Base-by-base conservation (phyloP, 805 yeast species). In the Barnettozyma sp. region DNA sequence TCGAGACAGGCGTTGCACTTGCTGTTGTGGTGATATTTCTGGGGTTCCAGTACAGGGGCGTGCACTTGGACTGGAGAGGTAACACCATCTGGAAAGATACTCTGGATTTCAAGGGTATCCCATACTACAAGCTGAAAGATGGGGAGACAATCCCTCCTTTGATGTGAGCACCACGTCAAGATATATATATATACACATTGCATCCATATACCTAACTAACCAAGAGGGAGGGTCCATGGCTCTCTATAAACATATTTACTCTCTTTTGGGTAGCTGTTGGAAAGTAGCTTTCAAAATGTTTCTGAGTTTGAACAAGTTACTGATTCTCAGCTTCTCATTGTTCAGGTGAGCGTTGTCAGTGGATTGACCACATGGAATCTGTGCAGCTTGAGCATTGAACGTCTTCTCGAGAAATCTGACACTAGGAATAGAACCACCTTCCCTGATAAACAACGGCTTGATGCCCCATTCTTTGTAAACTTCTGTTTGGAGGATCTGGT, bases 341-440 rank as follows among this genome's bases (percentile, higher is more conserved):
- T 80, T 77, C 49, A 90, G 70, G 63, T 90, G 98, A 2, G 97
- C 97, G 51, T 86, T 85, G 56, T 92, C 97, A 28, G 92, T 76
- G 2, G 90, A 73, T 62, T 90, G 98, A 1, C 97, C 98, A 53
- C 97, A 86, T 3, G 98, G 97, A 22, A 92, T 73, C 58, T 92
- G 97, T 1, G 90, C 94, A 2, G 96, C 97, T 18, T 85, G 84
- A 4, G 97, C 95, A 35, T 69, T 59, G 46, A 90, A 83, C 10
- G 71, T 65, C 56, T 83, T 83, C 50, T 90, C 98, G 45, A 90
- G 61, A 41, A 81, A 82, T 43, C 96, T 62, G 7, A 92, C 78
- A 9, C 90, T 80, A 2, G 98, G 97, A 55, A 90, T 87, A 0
- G 97, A 85, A 0, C 98, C 98, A 42, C 98, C 98, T 62, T 92